Evolutionary conservation across 495 filamentous ascomycete species (phyloP).

Genomic region (Penicillium pancosmium): DNA sequence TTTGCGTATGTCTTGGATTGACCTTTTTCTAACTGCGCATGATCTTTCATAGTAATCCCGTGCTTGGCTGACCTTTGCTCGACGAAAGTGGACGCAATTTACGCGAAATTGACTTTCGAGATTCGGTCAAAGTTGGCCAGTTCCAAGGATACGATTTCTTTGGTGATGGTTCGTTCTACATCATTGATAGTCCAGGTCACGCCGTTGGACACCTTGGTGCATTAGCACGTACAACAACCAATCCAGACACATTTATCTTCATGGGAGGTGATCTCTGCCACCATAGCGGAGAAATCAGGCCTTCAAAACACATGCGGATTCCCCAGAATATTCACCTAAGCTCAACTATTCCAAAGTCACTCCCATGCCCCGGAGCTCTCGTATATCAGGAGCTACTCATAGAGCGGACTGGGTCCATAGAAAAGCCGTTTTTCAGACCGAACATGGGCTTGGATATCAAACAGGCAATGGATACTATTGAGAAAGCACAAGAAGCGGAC

Average conservation of each 20-base stretch:
- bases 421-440: slow-evolving; percentile 16
- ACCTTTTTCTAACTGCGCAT: background rate
- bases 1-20: background rate
- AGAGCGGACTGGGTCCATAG: background rate
- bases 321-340: background rate
- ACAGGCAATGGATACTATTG: slow-evolving; percentile 37
- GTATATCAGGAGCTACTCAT: background rate
- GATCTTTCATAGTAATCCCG: slow-evolving; percentile 20
- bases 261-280: slow-evolving; percentile 60
- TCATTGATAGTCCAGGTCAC: slow-evolving; percentile 46
- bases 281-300: slow-evolving; percentile 55
- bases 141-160: slow-evolving; percentile 55
- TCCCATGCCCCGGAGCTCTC: background rate
- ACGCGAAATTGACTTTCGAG: slow-evolving; percentile 45
- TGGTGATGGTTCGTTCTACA: slow-evolving; percentile 49
- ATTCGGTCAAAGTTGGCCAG: slow-evolving; percentile 26
- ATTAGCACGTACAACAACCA: slow-evolving; percentile 38
- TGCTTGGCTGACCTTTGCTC: background rate
- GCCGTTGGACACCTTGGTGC: slow-evolving; percentile 43
- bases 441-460: slow-evolving; percentile 10
- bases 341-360: background rate
- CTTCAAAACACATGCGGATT: slow-evolving; percentile 28
- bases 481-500: slow-evolving; percentile 51
- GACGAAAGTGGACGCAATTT: slow-evolving; percentile 23
- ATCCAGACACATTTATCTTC: slow-evolving; percentile 36